A percentile compares a stretch with the other conserved stretches of the same genome.
Conservation (phyloP, 441 rosid genomes). For the Adansonia grandidieri region DNA sequence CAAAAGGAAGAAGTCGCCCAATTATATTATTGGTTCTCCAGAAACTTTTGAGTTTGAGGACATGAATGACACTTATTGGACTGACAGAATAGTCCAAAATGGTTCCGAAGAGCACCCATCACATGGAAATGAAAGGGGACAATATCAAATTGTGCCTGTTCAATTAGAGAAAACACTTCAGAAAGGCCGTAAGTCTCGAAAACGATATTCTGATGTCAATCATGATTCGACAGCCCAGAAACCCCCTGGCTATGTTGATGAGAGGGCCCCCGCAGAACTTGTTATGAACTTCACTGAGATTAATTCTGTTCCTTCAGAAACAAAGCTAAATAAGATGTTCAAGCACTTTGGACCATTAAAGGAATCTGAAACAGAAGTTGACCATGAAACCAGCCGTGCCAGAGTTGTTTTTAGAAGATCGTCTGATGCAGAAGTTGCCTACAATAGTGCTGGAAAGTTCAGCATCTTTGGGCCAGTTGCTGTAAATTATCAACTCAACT, state of each 20-base stretch:
- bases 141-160: conserved; percentile 55
- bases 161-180: conserved; percentile 55
- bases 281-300: conserved; percentile 73
- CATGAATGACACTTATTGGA: conserved; percentile 94
- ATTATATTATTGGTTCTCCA: conserved; percentile 41
- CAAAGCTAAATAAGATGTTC: conserved; percentile 79
- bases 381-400: conserved; percentile 72
- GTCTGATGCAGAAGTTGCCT: conserved; percentile 84
- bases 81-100: conserved; percentile 85
- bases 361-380: conserved; percentile 84
- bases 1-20: conserved; percentile 53
- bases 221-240: conserved; percentile 46
- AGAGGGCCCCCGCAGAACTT: conserved; percentile 87
- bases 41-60: conserved; percentile 94
- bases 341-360: conserved; percentile 80
- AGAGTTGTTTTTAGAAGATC: conserved; percentile 84
- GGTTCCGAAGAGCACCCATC: conserved; percentile 81
- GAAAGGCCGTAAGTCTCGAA: conserved; percentile 59
- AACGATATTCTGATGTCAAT: conserved; percentile 59
- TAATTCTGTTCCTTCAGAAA: conserved; percentile 78
- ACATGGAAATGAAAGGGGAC: conserved; percentile 47
- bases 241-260: conserved; percentile 56
- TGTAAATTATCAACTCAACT: conserved; percentile 85
- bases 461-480: conserved; percentile 68
- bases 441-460: conserved; percentile 78